A percentile compares a stretch with the other conserved stretches of the same genome.
Evolutionary conservation across 2,329 filamentous ascomycete species (phyloP).

Genomic region (Epichloe gansuensis): DNA sequence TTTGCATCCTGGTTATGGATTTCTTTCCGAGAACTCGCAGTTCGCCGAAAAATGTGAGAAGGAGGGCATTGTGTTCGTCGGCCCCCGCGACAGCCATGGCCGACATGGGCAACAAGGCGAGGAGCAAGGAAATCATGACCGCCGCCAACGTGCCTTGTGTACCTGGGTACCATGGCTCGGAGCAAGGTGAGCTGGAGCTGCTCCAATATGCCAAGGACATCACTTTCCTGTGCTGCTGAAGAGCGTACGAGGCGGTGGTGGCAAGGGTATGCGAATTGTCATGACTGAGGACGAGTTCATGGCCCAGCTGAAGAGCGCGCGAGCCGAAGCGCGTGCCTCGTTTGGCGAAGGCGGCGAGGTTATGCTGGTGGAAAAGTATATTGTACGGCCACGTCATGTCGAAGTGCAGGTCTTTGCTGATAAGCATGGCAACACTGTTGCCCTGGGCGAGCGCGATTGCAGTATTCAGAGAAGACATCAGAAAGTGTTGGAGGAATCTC

Average conservation of each 20-base stretch:
- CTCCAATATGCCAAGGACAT: conserved; percentile 60
- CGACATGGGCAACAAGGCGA: conserved; percentile 88
- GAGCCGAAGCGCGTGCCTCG: conserved; percentile 62
- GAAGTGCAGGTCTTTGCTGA: conserved; percentile 90
- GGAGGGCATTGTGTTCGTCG: conserved; percentile 88
- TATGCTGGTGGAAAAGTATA: conserved; percentile 76
- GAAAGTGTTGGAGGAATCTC: conserved; percentile 84
- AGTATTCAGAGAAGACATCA: conserved; percentile 79
- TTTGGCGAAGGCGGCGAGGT: conserved; percentile 73
- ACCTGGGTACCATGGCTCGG: conserved; percentile 82
- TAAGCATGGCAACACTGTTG: conserved; percentile 62
- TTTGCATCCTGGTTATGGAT: conserved; percentile 93
- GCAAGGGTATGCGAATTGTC: conserved; percentile 76
- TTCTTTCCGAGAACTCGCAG: conserved; percentile 81
- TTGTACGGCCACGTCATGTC: conserved; percentile 68
- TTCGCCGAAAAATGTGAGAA: conserved; percentile 84
- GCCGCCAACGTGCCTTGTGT: conserved; percentile 92
- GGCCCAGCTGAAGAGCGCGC: conserved; percentile 57
- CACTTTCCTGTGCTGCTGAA: conserved; percentile 62
- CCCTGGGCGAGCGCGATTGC: conserved; percentile 81
- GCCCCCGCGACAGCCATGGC: conserved; percentile 71
- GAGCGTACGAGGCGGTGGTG: conserved; percentile 68
- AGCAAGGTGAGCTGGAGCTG: conserved; percentile 56
- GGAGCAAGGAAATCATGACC: conserved; percentile 94
- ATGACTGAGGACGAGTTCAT: conserved; percentile 55